Evolutionary conservation across 305 asterid species (phyloP).

Genomic region (Coffea humblotiana): DNA sequence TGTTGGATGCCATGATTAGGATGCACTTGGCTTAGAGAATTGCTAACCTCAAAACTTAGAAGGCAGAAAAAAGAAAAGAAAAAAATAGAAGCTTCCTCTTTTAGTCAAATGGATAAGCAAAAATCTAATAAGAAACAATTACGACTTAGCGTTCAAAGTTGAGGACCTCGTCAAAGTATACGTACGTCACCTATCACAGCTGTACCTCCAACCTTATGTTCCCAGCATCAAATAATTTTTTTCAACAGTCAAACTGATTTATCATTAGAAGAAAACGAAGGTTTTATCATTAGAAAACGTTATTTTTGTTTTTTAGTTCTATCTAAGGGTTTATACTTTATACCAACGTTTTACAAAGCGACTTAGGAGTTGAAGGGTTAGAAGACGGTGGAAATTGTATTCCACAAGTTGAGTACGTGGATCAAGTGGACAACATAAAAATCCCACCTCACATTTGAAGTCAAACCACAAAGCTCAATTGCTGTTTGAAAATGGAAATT

Average conservation of each 20-base stretch:
- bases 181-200: background rate
- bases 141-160: background rate
- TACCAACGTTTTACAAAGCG: background rate
- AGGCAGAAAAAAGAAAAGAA: no score
- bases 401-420: background rate
- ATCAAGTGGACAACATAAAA: background rate
- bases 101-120: no score
- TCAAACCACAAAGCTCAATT: background rate
- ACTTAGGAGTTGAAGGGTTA: background rate
- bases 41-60: no score
- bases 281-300: no score
- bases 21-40: no score
- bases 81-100: no score
- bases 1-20: no score
- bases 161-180: slow-evolving; percentile 3
- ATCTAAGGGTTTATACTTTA: background rate
- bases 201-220: background rate
- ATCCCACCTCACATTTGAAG: background rate
- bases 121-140: background rate
- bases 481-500: background rate
- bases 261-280: background rate
- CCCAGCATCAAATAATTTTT: background rate
- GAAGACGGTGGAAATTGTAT: background rate
- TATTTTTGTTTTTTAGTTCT: background rate
- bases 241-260: background rate